A percentile compares a stretch with the other conserved stretches of the same genome.
These are phyloP conservation scores for Citrus trifoliata DNA, from an alignment of 345 rosid species.

Conservation along the genomic window DNA sequence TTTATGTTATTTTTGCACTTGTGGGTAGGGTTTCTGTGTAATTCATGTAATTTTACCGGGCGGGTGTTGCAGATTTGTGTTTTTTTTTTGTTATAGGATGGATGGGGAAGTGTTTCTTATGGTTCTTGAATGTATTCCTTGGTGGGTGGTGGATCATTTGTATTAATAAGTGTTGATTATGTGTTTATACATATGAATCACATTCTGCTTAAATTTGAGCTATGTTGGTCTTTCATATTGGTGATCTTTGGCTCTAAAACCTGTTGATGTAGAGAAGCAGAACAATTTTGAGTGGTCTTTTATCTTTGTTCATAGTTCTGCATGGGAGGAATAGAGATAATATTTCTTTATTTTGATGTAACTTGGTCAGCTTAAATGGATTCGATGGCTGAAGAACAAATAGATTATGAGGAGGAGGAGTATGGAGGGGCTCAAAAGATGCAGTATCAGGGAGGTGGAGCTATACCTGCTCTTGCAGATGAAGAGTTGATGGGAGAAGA, in stretches of 20 bases:
- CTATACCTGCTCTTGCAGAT: conserved; percentile 83
- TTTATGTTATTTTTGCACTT: neutral
- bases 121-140: neutral
- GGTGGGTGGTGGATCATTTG: neutral
- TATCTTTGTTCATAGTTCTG: conserved; percentile 4
- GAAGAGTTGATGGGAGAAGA: conserved; percentile 77
- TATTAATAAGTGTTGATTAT: neutral
- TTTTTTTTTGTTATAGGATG: neutral
- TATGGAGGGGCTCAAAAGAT: conserved; percentile 59
- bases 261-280: neutral
- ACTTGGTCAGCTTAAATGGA: conserved; percentile 38
- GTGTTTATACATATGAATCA: neutral
- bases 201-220: neutral
- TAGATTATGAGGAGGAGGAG: conserved; percentile 46
- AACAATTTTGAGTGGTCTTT: neutral
- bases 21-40: neutral
- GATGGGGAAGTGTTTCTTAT: neutral
- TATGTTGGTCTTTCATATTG: neutral
- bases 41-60: neutral
- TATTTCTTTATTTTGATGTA: conserved; percentile 15
- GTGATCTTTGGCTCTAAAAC: neutral
- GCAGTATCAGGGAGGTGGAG: conserved; percentile 67
- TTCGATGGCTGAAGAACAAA: conserved; percentile 56
- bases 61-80: neutral
- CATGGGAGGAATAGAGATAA: conserved; percentile 8